Evolutionary conservation across 306 rosid genomes (phyloP).

Genomic region (Glycine tomentella): DNA sequence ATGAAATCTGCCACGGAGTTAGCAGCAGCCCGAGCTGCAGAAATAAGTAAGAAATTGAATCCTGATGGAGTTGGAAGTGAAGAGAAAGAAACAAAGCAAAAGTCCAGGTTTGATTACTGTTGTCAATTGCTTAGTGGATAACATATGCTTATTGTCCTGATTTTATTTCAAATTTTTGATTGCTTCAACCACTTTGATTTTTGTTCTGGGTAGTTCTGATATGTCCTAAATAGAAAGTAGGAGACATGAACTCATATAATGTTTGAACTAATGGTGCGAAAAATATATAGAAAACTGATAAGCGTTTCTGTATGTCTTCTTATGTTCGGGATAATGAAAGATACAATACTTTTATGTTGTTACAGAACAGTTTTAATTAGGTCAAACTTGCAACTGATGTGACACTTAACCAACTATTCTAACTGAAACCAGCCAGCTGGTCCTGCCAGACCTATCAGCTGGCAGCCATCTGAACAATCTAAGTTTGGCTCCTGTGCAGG

Average conservation of each 20-base stretch:
- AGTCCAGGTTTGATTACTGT: conserved; percentile 71
- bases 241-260: background rate
- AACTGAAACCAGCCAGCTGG: background rate
- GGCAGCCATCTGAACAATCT: background rate
- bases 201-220: background rate
- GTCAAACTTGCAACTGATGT: background rate
- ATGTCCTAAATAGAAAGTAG: background rate
- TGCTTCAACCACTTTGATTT: conserved; percentile 11
- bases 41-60: conserved; percentile 91
- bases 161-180: conserved; percentile 11
- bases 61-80: conserved; percentile 72
- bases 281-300: background rate
- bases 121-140: conserved; percentile 13
- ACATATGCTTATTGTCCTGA: background rate
- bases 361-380: background rate
- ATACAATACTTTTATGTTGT: background rate
- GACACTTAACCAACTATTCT: background rate
- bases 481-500: background rate
- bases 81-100: conserved; percentile 66
- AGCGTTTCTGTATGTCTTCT: background rate
- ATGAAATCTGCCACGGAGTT: conserved; percentile 97
- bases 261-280: background rate
- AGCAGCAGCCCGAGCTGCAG: conserved; percentile 99
- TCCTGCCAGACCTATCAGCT: background rate
- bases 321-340: background rate